Conservation (phyloP, 2,329 filamentous ascomycete species). For the Hymenoscyphus salicellus region DNA sequence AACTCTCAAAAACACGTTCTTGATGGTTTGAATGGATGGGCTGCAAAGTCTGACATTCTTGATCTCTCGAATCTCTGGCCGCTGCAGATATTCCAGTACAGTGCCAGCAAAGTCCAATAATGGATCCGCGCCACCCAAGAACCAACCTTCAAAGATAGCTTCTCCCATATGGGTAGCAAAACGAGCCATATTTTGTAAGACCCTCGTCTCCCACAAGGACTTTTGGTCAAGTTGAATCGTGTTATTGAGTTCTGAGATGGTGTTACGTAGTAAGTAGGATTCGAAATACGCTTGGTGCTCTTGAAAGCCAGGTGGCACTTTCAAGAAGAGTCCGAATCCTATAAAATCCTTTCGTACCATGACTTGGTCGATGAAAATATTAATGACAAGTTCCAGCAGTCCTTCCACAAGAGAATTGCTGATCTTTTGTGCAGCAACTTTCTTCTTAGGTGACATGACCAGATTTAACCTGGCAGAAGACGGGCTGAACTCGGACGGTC, state of each 20-base stretch:
- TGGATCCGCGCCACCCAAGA: conserved; percentile 79
- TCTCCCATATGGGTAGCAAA: conserved; percentile 81
- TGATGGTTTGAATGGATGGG: conserved; percentile 74
- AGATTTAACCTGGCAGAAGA: conserved; percentile 62
- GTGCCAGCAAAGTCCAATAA: conserved; percentile 84
- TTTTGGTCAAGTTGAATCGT: conserved; percentile 69
- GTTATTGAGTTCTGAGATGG: conserved; percentile 67
- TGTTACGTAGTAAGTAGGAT: conserved; percentile 77
- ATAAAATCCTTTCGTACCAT: conserved; percentile 85
- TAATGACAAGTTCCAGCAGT: conserved; percentile 72
- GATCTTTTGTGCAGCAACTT: conserved; percentile 48
- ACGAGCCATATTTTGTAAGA: conserved; percentile 81
- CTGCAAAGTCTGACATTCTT: conserved; percentile 92
- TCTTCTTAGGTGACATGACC: conserved; percentile 58
- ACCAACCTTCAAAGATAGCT: conserved; percentile 94
- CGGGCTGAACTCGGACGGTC: conserved; percentile 56
- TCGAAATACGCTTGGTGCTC: conserved; percentile 96
- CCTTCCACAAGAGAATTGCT: conserved; percentile 72
- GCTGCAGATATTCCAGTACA: conserved; percentile 82
- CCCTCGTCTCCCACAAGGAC: conserved; percentile 72
- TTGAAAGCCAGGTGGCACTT: conserved; percentile 86
- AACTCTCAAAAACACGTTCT: conserved; percentile 73
- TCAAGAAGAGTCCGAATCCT: conserved; percentile 80
- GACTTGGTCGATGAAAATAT: conserved; percentile 81
- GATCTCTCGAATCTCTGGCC: conserved; percentile 72